Evolutionary conservation across 2,329 filamentous ascomycete species (phyloP).

Genomic region (Beauveria pseudobassiana): DNA sequence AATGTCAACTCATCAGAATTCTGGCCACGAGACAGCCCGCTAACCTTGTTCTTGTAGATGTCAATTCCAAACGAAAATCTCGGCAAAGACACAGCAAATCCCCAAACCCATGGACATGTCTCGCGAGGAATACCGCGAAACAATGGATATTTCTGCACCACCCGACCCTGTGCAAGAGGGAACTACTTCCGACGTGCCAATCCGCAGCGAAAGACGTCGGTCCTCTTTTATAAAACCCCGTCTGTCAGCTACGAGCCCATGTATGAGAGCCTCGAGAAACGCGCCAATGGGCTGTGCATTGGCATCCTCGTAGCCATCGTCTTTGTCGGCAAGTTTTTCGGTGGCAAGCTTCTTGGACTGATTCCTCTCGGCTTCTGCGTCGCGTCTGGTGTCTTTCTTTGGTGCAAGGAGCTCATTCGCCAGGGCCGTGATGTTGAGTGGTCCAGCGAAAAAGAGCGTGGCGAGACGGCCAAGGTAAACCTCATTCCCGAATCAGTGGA

Average conservation of each 20-base stretch:
- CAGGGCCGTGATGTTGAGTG: constrained; percentile 81
- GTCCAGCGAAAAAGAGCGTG: constrained; percentile 77
- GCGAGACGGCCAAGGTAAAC: constrained; percentile 78
- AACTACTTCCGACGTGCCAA: constrained; percentile 86
- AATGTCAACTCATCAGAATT: constrained; percentile 10
- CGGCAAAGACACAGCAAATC: constrained; percentile 65
- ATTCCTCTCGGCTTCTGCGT: constrained; percentile 66
- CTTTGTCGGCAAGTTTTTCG: constrained; percentile 71
- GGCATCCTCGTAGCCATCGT: constrained; percentile 68
- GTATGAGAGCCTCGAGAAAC: constrained; percentile 67
- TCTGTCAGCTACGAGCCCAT: constrained; percentile 85
- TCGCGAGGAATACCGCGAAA: constrained; percentile 71
- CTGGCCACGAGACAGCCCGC: neutral
- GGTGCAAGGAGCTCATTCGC: constrained; percentile 79
- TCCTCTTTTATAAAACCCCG: constrained; percentile 91
- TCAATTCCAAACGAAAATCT: constrained; percentile 88
- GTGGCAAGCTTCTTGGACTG: constrained; percentile 68
- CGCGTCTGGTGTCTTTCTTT: constrained; percentile 73
- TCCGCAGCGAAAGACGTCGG: constrained; percentile 95
- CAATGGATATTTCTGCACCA: constrained; percentile 84
- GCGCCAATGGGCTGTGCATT: constrained; percentile 61
- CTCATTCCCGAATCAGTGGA: constrained; percentile 88
- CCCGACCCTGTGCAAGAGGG: constrained; percentile 78
- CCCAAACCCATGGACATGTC: constrained; percentile 65
- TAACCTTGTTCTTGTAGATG: constrained; percentile 38